Conservation (phyloP, 1,284 basidiomycete genomes). For the Ustilago nuda region DNA sequence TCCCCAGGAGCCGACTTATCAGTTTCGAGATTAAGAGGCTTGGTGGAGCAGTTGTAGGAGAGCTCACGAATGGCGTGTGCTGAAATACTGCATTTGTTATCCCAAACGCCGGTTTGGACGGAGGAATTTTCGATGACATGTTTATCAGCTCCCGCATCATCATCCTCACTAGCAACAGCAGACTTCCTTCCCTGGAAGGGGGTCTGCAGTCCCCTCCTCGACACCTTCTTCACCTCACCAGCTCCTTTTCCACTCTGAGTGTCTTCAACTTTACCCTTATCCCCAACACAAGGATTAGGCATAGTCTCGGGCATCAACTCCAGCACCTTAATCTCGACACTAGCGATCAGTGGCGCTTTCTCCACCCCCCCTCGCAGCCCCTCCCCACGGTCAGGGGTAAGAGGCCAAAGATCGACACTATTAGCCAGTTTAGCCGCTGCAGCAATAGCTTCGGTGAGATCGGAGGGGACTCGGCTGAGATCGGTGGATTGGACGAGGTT, state of each 20-base stretch:
- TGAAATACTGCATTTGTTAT: conserved; percentile 33
- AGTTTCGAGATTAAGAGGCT: conserved; percentile 21
- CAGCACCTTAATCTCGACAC: conserved; percentile 41
- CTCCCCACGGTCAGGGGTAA: conserved; percentile 73
- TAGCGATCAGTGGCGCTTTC: conserved; percentile 53
- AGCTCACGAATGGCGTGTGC: conserved; percentile 20
- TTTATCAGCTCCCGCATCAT: background rate
- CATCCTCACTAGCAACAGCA: background rate
- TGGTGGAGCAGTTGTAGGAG: conserved; percentile 19
- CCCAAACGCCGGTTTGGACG: conserved; percentile 7
- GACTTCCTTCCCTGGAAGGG: conserved; percentile 17
- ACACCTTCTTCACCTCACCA: background rate
- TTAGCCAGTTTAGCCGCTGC: conserved; percentile 41
- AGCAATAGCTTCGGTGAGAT: conserved; percentile 74
- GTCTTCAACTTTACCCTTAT: background rate
- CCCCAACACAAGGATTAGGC: conserved; percentile 27
- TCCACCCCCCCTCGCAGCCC: conserved; percentile 69
- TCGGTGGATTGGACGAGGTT: conserved; percentile 68
- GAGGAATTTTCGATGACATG: background rate
- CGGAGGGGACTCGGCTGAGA: conserved; percentile 56
- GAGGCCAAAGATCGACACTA: conserved; percentile 72
- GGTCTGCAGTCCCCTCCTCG: conserved; percentile 10
- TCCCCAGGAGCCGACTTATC: conserved; percentile 27
- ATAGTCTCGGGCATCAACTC: conserved; percentile 33
- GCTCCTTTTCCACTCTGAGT: background rate